Evolutionary conservation across 2,329 filamentous ascomycete species (phyloP).

Genomic region (Coniochaeta ligniaria): DNA sequence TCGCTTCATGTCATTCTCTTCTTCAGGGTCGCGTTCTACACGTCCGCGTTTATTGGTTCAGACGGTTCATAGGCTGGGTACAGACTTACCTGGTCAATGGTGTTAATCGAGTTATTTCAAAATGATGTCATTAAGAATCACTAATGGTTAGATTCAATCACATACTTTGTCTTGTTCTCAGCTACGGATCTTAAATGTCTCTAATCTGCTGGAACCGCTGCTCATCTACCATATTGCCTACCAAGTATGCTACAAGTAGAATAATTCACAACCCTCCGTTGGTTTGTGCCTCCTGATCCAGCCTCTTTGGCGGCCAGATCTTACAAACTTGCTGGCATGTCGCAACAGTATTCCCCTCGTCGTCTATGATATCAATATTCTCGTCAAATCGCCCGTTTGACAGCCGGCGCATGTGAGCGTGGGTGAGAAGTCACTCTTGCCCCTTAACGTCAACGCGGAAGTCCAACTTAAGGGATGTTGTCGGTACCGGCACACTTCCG

Average conservation of each 20-base stretch:
- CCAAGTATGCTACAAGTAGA: not conserved
- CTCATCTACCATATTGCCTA: too few species aligned
- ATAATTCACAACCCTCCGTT: not conserved
- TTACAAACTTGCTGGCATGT: not conserved
- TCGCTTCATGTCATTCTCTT: not conserved
- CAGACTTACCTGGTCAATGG: not conserved
- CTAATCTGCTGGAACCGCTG: too few species aligned
- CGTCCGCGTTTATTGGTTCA: too few species aligned
- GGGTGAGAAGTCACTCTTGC: not conserved
- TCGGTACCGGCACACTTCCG: not conserved
- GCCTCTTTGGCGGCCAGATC: not conserved
- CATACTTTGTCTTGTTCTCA: too few species aligned
- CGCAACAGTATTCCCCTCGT: not conserved
- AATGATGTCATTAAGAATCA: not conserved
- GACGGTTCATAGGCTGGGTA: not conserved
- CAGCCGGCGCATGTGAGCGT: not conserved
- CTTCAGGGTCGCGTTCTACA: not conserved
- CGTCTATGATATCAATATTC: not conserved
- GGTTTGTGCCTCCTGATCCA: not conserved
- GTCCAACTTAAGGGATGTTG: not conserved
- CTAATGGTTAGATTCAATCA: not conserved
- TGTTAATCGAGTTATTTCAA: not conserved
- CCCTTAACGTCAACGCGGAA: not conserved
- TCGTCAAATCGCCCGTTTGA: not conserved
- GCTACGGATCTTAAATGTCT: too few species aligned